Evolutionary conservation across 2,329 filamentous ascomycete species (phyloP), one percentile per base, ranked within the genome.

Genomic region (Leptographium wingfieldii): DNA sequence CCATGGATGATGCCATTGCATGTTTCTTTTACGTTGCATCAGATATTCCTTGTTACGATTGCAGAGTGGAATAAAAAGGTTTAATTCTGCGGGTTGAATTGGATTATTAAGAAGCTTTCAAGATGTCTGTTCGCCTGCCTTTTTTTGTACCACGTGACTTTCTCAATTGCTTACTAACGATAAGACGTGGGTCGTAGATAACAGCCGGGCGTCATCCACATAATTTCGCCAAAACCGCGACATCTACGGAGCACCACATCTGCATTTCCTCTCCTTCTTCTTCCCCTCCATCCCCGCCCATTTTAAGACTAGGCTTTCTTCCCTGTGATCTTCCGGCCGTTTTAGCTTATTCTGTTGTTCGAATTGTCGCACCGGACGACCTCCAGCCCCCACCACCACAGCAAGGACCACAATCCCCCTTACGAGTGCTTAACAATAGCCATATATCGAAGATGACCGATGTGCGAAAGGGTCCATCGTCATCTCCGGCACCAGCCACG

Each of bases 381-480:
- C 19, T 43, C 40, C 40, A 43, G 19, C 40, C 40, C 22, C 43
- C 43, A 46, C 43, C 16, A n/a, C 43, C 16, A 19, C 43, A 19
- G 19, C 43, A 19, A 46, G 19, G 43, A n/a, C 48, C 48, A 51
- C 25, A 11, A 27, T 27, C 22, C 48, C 46, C 46, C 29, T 53
- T 53, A 53, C 49, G 49, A 53, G 10, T 53, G 25, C 49, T 31
- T 29, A 19, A 11, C 25, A 29, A 53, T 16, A 19, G 25, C 5
- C 22, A 22, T 22, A n/a, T 38, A 33, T 35, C 63, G 57, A 62
- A 59, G 61, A 70, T 71, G 64, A 35, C 65, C 7, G 68, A 70
- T 52, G 66, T 66, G 56, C 68, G 68, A 60, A 71, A 69, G 62
- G 68, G 68, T 65, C 62, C 57, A 63, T 58, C 65, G 5, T 63